Evolutionary conservation across 305 asterid species (phyloP).

Genomic region (Fraxinus latifolia): DNA sequence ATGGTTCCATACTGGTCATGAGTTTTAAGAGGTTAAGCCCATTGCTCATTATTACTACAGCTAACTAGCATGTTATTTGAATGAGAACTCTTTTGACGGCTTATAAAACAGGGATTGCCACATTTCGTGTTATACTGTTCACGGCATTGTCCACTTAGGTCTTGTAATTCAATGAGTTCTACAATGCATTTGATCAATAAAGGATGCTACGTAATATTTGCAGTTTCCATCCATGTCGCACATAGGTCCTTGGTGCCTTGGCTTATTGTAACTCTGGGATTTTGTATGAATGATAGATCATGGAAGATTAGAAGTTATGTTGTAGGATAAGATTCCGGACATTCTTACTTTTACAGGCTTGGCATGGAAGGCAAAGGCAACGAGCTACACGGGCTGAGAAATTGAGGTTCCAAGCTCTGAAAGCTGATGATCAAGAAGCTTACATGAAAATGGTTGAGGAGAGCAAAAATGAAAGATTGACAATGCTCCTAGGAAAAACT

Average conservation of each 20-base stretch:
- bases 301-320: background rate
- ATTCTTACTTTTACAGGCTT: slow-evolving; percentile 53
- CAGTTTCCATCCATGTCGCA: background rate
- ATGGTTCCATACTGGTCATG: background rate
- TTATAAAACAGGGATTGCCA: background rate
- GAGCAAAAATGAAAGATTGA: slow-evolving; percentile 93
- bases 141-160: background rate
- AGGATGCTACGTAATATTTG: background rate
- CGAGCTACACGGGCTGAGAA: slow-evolving; percentile 95
- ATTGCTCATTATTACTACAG: background rate
- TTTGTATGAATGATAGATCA: slow-evolving; percentile 5
- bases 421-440: slow-evolving; percentile 99
- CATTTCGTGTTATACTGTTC: background rate
- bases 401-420: slow-evolving; percentile 93
- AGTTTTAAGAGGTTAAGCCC: background rate
- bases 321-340: slow-evolving; percentile 6
- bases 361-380: slow-evolving; percentile 98
- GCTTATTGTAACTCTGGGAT: slow-evolving; percentile 12
- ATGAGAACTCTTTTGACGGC: background rate
- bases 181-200: background rate
- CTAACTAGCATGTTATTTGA: background rate
- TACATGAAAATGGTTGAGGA: slow-evolving; percentile 99
- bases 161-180: background rate
- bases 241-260: slow-evolving; percentile 8
- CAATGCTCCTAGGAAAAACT: slow-evolving; percentile 96